Base-by-base conservation (phyloP, 2,329 filamentous ascomycete species). In the Corynespora cassiicola region DNA sequence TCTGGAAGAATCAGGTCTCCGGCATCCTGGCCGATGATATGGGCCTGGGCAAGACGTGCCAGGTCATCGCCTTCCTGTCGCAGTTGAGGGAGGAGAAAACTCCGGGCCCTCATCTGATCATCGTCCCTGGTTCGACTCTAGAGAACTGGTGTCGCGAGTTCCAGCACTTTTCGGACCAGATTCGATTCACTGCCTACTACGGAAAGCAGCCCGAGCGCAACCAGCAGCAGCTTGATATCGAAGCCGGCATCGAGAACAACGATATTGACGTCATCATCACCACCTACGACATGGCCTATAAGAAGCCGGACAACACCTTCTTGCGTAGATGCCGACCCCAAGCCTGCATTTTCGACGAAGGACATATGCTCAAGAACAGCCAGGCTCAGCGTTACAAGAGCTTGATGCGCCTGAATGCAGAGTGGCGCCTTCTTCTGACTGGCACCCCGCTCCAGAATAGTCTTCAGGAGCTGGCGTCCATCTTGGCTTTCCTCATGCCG, bases 101-200 rank as follows among this genome's bases (percentile, higher is more conserved):
- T 61, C 82, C 60, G 74, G 90, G 88, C 58, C 90, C 74, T 73
- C 83, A 96, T 63, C 73, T 99, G 22, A 81, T 99, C 23, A 85
- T 99, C 18, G 94, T 97, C 2, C 94, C 94, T 5, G 88, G 90
- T 0, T 96, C 92, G 1, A 96, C 92, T 0, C 80, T 96, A 7
- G 92, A 96, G 60, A 99, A 99, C 63, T 99, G 94, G 94, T 80
- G 95, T 33, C 82, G 84, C 33, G 94, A 99, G 65, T 96, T 99
- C 58, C 75, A 86, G 46, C 85, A 82, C 31, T 99, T 99, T 66
- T 92, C 91, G 5, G 90, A 90, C 0, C 75, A 75, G 1, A 69
- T 99, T 18, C 79, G 77, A 1, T 85, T 96, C 21, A 78, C 81
- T 52, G 81, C 85, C 1, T 88, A 89, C 80, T 79, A 89, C 53